Base-by-base conservation (phyloP, 371 early-diverging fungal species). In the Basidiobolus heterosporus region DNA sequence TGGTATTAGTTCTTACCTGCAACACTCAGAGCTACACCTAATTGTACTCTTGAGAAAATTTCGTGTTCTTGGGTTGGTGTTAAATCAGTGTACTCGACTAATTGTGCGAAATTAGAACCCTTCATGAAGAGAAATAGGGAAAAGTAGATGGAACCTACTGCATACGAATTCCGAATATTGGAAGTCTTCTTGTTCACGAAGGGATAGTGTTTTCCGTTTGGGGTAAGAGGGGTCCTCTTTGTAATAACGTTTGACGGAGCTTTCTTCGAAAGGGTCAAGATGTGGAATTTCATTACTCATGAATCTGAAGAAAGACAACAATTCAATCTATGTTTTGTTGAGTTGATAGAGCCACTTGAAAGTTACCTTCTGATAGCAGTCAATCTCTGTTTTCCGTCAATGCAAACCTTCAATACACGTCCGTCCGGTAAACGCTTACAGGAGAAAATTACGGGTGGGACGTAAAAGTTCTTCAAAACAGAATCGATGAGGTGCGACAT, bases 251-350 rank as follows among this genome's bases (percentile, higher is more conserved):
- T 51, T 51, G n/a, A 38, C 15, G 4, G 38, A 30, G 38, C 44
- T 40, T 3, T 46, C 51, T 38, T 46, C 46, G 22, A 42, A 46
- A 24, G 46, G 51, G 7, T 36, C 46, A 15, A 41, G 19, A 41
- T 51, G 51, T 11, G 51, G 51, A 15, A 51, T 51, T 41, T 51
- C 51, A 21, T 41, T 41, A 35, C 46, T 46, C 46, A 51, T 51
- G 18, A 51, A 51, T 36, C 51, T 51, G 23, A 11, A 19, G 8
- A 20, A 44, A 4, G 3, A 35, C n/a, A 14, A 46, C 30, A 36
- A 16, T 16, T 38, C 16, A n/a, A 1, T 14, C 16, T 36, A n/a
- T 13, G 35, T 24, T 15, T 3, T 1, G 15, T 48, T n/a, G 23
- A 15, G 38, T 16, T 22, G 19, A 8, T 39, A 24, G 15, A 13